Conservation (phyloP, 441 rosid genomes). For the Aquilaria agallochum region DNA sequence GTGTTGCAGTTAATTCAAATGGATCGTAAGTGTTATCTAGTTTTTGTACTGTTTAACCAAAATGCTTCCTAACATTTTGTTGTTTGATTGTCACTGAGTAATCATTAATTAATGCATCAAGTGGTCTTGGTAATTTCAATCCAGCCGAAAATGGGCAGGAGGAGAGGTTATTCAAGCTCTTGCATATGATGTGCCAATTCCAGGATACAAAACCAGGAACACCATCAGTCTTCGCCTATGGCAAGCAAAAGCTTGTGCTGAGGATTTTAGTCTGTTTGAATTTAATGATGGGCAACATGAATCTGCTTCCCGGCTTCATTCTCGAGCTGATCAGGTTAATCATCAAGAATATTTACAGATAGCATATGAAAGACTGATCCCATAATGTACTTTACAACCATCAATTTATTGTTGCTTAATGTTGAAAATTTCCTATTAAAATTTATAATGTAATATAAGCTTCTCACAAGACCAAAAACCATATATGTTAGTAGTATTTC, state of each 20-base stretch:
- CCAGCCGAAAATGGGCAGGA: constrained; percentile 88
- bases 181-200: constrained; percentile 98
- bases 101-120: constrained; percentile 2
- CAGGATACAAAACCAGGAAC: constrained; percentile 94
- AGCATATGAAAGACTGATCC: neutral
- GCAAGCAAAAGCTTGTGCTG: constrained; percentile 89
- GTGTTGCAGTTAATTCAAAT: constrained; percentile 64
- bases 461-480: no score
- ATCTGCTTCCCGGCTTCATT: constrained; percentile 85
- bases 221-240: constrained; percentile 98
- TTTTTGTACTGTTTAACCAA: constrained; percentile 1
- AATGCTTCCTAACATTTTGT: neutral
- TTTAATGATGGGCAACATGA: constrained; percentile 98
- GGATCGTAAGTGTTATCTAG: constrained; percentile 66
- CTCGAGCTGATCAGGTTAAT: constrained; percentile 84
- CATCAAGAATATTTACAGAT: constrained; percentile 8
- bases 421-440: neutral
- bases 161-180: constrained; percentile 93
- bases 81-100: constrained; percentile 1
- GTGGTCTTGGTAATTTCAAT: constrained; percentile 21
- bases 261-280: constrained; percentile 77
- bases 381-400: neutral
- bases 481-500: no score
- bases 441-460: no score
- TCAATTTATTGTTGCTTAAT: neutral